Base-by-base conservation (phyloP, 2,329 filamentous ascomycete species). In the Pseudopyrenochaeta lycopersici region DNA sequence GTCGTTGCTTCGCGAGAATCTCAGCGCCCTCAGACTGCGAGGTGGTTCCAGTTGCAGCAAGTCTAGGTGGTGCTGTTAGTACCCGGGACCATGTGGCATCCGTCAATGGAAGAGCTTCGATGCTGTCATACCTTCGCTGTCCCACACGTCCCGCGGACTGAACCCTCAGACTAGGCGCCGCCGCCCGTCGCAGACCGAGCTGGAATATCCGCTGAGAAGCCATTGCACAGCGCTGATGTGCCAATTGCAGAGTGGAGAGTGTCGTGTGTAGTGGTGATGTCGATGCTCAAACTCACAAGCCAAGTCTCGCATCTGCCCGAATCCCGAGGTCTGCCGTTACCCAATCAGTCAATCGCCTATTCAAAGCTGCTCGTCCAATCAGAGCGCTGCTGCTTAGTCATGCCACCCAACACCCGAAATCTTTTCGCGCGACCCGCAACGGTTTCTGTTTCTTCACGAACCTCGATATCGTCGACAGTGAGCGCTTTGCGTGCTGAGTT, bases 1-100 rank as follows among this genome's bases (percentile, higher is more conserved):
- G 84, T 70, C 93, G 93, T 82, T 97, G 93, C 72, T 86, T 81
- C 70, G 85, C 88, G 73, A 97, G 91, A 78, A 96, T 86, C 64
- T 84, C 74, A 62, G 84, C 70, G 61, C 78, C 85, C 57, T 88
- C 81, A 47, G 76, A 66, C 47, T 79, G 76, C 56, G 84, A 80
- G 68, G 89, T 67, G 72, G 84, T 83, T 67, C 85, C 77, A 50
- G 87, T 88, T 35, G 85, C 79, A 68, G 84, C 80, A 68, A 79
- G 70, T 64, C 76, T 77, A 57, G 31, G 39, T 31, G 36, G 14
- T 14, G 10, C 7, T 7, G n/a, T 42, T 29, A 42, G 7, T 29
- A 47, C 63, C 45, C 65, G 63, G 23, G 30, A 14, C 11, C 52
- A 29, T 45, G 32, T 49, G 36, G 54, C 15, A 31, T 42, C 44